Evolutionary conservation across 768 basidiomycete species (phyloP), one percentile per base, ranked within the genome.

Genomic region (Suillus cothurnatus): DNA sequence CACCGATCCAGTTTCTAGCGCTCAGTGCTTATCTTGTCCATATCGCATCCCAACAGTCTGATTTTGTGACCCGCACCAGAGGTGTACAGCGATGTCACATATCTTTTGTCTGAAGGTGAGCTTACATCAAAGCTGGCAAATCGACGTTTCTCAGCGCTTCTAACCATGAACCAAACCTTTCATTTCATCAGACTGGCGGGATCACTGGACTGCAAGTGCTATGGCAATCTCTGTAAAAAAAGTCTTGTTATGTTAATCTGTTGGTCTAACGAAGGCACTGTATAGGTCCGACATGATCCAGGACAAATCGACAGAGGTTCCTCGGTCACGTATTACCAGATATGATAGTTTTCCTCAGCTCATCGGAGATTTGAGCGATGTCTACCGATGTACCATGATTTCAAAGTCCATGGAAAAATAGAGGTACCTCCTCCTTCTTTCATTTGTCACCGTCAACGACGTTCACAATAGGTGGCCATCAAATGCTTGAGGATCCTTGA

Each of bases 391-490:
- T 28, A 28, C 38, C 26, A 59, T 59, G 58, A 19, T 59, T 28
- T 59, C 19, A 21, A 59, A 59, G 26, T 59, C 58, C 26, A 28
- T 41, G 58, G 58, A 28, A 59, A 59, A 41, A 59, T 59, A 59
- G 58, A 59, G 58, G 58, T 59, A 59, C 17, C 6, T 59, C 23
- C 1, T 21, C 6, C 6, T 59, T 21, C 58, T 59, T 28, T 41
- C 38, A 21, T 59, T 28, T 12, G 58, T 59, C 19, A 38, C 12
- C 17, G 31, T 31, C 21, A 21, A 59, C 6, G 11, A 41, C 28
- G 11, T 59, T 59, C 15, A 28, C 12, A 59, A 41, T 26, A 59
- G 58, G 58, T 59, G 3, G 58, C 38, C 6, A 28, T 59, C 26
- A 59, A 59, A 59, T 59, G 38, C 0, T 39, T 59, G 58, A 39